Evolutionary conservation across 2,329 filamentous ascomycete species (phyloP), one percentile per base, ranked within the genome.

Genomic region (Colletotrichum filicis): DNA sequence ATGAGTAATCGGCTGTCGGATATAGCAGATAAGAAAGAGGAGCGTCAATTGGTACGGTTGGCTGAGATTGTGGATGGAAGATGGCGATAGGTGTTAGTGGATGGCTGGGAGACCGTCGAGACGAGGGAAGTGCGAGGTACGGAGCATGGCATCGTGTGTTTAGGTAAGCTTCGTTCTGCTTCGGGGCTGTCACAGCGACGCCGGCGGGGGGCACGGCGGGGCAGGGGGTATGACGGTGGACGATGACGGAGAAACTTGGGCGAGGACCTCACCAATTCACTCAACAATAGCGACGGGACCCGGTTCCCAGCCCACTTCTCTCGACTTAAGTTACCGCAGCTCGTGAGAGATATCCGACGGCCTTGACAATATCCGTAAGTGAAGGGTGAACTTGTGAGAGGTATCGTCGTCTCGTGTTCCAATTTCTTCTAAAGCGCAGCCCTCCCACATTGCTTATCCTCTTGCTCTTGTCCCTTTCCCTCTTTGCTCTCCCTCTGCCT

Each of bases 31-130:
- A 42, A 53, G 16, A 53, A 35, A n/a, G 49, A 52, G 37, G 19
- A 19, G 26, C 60, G 46, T 62, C 66, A 64, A 69, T 64, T 69
- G 66, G 59, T 35, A 69, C 59, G 65, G 59, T 52, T 42, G 37
- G 16, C 37, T 42, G 14, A 42, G 37, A 42, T 6, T 72, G 59
- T 19, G 19, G 11, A 8, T 28, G 37, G 35, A 53, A 30, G 30
- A 67, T 32, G 69, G 69, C 58, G 69, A 72, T 68, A 63, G 69
- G 69, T 35, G 58, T 63, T 68, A 66, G 26, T 61, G 26, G 32
- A 70, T 66, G 67, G 55, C 42, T n/a, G 26, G 32, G 32, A 32
- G 32, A 32, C 32, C 9, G 6, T 22, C 19, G 66, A 59, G n/a
- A 37, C 32, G 57, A 35, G 57, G 57, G 32, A 59, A 35, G 28